phyloP scores from a whole-genome alignment of 257 asterid genomes.

The Solanum ossicruentum region DNA sequence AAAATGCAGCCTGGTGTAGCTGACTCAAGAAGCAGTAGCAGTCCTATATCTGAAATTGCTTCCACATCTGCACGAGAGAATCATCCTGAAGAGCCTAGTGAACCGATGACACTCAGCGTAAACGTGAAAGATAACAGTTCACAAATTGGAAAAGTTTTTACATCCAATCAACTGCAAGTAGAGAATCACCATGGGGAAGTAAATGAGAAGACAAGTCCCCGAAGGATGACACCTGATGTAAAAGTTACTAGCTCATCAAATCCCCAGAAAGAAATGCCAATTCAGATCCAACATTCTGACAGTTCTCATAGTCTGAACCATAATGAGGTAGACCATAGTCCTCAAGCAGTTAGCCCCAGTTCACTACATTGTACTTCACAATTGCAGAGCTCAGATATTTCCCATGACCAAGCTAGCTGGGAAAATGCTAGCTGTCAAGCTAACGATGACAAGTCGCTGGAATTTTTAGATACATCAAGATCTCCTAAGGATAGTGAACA shows the following conservation, averaged over 20 bases:
- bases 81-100: not conserved
- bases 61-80: not conserved
- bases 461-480: constrained; percentile 1
- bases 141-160: not conserved
- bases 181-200: constrained; percentile 6
- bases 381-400: constrained; percentile 4
- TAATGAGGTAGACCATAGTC: not conserved
- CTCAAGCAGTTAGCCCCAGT: constrained; percentile 1
- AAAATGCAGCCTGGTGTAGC: constrained; percentile 7
- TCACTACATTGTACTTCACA: not conserved
- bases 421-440: constrained; percentile 9
- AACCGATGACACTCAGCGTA: not conserved
- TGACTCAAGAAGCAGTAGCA: constrained; percentile 4
- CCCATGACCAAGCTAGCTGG: constrained; percentile 9
- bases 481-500: not conserved
- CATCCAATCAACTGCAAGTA: constrained; percentile 7
- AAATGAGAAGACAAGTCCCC: not conserved
- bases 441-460: not conserved
- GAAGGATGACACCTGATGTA: not conserved
- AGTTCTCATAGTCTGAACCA: not conserved
- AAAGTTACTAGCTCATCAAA: not conserved
- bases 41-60: not conserved
- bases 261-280: not conserved
- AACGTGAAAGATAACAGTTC: not conserved
- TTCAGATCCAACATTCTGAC: constrained; percentile 6